Evolutionary conservation across 2,329 filamentous ascomycete genomes (phyloP).

Genomic region (Didymellaceae sp.): DNA sequence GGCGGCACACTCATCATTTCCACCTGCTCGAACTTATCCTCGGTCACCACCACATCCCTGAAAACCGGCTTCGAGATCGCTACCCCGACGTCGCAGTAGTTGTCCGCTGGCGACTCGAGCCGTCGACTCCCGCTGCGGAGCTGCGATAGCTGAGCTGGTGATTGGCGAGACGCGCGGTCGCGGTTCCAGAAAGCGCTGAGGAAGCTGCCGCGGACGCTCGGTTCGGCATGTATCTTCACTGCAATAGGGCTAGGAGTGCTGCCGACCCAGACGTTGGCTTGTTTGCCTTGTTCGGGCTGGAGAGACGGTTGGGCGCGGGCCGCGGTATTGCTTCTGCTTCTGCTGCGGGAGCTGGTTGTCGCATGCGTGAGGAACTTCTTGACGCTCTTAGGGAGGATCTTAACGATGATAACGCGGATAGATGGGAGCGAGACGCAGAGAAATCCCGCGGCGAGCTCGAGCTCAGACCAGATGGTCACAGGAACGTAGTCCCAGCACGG

Average conservation of each 20-base stretch:
- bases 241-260: no score
- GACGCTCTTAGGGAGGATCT: conserved; percentile 9
- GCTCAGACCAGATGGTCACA: conserved; percentile 30
- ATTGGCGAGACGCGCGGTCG: neutral
- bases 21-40: neutral
- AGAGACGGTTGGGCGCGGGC: neutral
- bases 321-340: conserved; percentile 9
- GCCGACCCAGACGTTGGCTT: no score
- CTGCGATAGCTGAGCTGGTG: conserved; percentile 8
- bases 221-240: no score
- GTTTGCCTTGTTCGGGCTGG: conserved; percentile 2
- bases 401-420: conserved; percentile 26
- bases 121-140: conserved; percentile 6
- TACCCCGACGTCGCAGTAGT: conserved; percentile 16
- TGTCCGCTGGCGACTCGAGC: conserved; percentile 17
- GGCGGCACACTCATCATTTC: neutral
- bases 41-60: neutral
- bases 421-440: conserved; percentile 9
- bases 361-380: conserved; percentile 19
- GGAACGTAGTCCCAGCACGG: conserved; percentile 34
- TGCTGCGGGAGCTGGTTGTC: conserved; percentile 11
- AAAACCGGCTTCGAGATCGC: conserved; percentile 16
- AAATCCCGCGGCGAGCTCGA: conserved; percentile 26
- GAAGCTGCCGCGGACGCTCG: conserved; percentile 11
- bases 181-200: conserved; percentile 17